A percentile compares a stretch with the other conserved stretches of the same genome.
Conservation (phyloP, 2,329 filamentous ascomycete genomes). For the Whalleya microplaca region DNA sequence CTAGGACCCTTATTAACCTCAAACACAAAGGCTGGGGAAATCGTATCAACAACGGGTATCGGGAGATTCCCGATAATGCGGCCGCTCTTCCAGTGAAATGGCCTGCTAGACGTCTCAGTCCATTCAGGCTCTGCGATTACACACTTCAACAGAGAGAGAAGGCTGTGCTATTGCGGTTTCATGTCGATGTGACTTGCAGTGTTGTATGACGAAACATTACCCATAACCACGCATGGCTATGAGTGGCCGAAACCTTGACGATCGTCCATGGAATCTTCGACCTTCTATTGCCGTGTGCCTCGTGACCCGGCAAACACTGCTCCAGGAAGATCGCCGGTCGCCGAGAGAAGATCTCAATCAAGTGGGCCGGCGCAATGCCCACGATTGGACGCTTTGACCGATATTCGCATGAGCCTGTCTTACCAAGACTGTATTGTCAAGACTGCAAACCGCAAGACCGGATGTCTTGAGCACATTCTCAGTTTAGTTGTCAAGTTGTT, state of each 20-base stretch:
- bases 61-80: background rate
- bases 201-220: slow-evolving; percentile 22
- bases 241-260: slow-evolving; percentile 5
- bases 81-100: background rate
- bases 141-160: slow-evolving; percentile 5
- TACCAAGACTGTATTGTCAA: background rate
- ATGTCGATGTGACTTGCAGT: background rate
- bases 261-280: background rate
- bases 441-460: too few species aligned
- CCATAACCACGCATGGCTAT: slow-evolving; percentile 12
- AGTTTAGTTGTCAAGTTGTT: slow-evolving; percentile 21
- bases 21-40: slow-evolving; percentile 20
- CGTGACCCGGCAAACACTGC: slow-evolving; percentile 22
- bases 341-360: slow-evolving; percentile 27
- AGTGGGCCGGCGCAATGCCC: slow-evolving; percentile 12
- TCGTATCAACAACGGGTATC: slow-evolving; percentile 6
- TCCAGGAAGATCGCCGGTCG: slow-evolving; percentile 20
- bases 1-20: slow-evolving; percentile 22
- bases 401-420: background rate
- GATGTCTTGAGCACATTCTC: slow-evolving; percentile 14
- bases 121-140: background rate
- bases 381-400: slow-evolving; percentile 5
- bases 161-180: slow-evolving; percentile 12
- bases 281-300: slow-evolving; percentile 9
- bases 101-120: background rate